Evolutionary conservation across 176 grass and related monocot species (phyloP).

Genomic region (Echinochloa phyllopogon): DNA sequence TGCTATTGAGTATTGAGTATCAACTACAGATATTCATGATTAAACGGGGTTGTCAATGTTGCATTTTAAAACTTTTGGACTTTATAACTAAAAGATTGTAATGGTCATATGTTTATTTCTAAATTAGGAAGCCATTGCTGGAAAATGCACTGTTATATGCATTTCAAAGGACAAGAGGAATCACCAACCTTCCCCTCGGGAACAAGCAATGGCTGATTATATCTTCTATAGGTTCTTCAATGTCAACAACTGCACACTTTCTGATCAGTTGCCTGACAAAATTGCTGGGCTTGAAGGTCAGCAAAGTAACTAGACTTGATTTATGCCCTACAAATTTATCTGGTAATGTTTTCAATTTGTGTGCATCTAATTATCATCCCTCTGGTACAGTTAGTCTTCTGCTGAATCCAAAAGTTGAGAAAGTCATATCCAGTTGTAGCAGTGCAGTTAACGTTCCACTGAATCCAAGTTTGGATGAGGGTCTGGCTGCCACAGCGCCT

Average conservation of each 20-base stretch:
- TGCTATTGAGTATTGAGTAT: conserved; percentile 1
- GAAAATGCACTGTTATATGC: conserved; percentile 90
- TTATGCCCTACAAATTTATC: conserved; percentile 25
- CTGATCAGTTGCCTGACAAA: conserved; percentile 60
- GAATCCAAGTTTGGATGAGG: conserved; percentile 28
- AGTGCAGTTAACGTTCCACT: not conserved
- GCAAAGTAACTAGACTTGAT: conserved; percentile 31
- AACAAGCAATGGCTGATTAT: conserved; percentile 70
- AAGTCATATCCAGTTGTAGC: conserved; percentile 20
- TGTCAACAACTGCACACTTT: conserved; percentile 59
- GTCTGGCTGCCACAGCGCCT: conserved; percentile 1
- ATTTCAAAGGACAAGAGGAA: conserved; percentile 78
- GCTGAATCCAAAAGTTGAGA: conserved; percentile 66
- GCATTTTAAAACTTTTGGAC: conserved; percentile 8
- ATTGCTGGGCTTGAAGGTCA: conserved; percentile 66
- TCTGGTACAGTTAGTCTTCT: conserved; percentile 56
- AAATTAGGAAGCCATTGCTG: conserved; percentile 79
- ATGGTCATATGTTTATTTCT: conserved; percentile 33
- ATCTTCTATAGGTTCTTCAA: conserved; percentile 85
- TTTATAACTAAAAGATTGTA: conserved; percentile 38
- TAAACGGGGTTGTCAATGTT: not conserved
- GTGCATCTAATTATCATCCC: conserved; percentile 13
- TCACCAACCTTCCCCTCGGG: conserved; percentile 63
- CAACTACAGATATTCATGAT: not conserved
- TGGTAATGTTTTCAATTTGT: conserved; percentile 18